Conservation (phyloP, 805 yeast genomes). For the Saccharomycopsis microspora region DNA sequence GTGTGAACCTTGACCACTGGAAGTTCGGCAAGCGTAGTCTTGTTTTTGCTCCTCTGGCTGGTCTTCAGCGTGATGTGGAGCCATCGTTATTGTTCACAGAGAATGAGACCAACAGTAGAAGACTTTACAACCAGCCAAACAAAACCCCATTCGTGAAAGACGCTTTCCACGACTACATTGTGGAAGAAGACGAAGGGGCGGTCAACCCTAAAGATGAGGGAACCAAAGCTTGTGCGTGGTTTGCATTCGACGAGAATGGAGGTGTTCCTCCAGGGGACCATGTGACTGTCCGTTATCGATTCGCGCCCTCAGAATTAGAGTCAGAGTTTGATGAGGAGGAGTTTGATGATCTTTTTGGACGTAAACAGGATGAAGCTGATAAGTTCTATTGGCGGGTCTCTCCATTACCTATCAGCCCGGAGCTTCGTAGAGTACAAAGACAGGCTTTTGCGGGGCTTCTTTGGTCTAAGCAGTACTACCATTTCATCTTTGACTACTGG, state of each 20-base stretch:
- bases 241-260: constrained; percentile 60
- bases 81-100: constrained; percentile 78
- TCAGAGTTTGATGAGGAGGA: constrained; percentile 44
- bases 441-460: constrained; percentile 90
- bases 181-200: constrained; percentile 45
- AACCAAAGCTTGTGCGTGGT: constrained; percentile 81
- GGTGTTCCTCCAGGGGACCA: constrained; percentile 82
- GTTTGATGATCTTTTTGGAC: constrained; percentile 56
- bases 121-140: constrained; percentile 55
- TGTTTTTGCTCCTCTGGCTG: constrained; percentile 79
- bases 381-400: constrained; percentile 84
- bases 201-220: constrained; percentile 65
- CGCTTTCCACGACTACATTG: constrained; percentile 79
- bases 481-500: constrained; percentile 82
- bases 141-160: constrained; percentile 61
- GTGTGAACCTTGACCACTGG: constrained; percentile 52
- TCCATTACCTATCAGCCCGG: constrained; percentile 75
- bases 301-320: constrained; percentile 20
- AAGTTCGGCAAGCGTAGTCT: constrained; percentile 57
- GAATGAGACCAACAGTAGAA: constrained; percentile 70
- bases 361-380: constrained; percentile 80
- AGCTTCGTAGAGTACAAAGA: constrained; percentile 72
- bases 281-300: constrained; percentile 72
- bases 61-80: constrained; percentile 55
- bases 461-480: constrained; percentile 90